phyloP scores from a whole-genome alignment of 2,329 filamentous ascomycete genomes.

The Knufia fluminis region DNA sequence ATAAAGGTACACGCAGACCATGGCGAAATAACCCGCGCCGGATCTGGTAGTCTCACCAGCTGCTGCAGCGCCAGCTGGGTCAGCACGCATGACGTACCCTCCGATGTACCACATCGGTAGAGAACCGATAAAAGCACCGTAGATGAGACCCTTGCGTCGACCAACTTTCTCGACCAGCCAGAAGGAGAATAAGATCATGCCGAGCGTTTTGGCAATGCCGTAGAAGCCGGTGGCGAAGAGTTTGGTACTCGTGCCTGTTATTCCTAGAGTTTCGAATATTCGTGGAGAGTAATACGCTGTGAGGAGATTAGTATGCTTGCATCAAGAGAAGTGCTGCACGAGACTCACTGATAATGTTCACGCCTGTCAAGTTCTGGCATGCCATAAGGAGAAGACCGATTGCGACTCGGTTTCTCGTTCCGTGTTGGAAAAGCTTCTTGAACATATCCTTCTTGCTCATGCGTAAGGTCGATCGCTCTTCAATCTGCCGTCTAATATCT shows the following conservation, averaged over 20 bases:
- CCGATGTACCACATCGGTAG: conserved; percentile 60
- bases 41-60: conserved; percentile 51
- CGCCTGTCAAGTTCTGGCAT: conserved; percentile 37
- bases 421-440: conserved; percentile 41
- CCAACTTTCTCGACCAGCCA: conserved; percentile 37
- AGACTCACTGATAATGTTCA: conserved; percentile 43
- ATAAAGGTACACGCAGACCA: conserved; percentile 66
- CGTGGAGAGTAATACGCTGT: conserved; percentile 55
- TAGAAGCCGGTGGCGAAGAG: conserved; percentile 68
- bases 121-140: conserved; percentile 57
- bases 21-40: conserved; percentile 52
- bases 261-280: conserved; percentile 58
- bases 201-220: conserved; percentile 40
- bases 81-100: conserved; percentile 60
- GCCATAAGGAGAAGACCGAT: conserved; percentile 46
- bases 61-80: conserved; percentile 45
- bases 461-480: neutral
- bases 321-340: neutral
- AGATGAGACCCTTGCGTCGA: conserved; percentile 49
- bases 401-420: conserved; percentile 45
- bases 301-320: neutral
- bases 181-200: conserved; percentile 4
- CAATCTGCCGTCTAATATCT: conserved; percentile 40
- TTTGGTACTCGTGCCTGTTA: conserved; percentile 47
- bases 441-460: conserved; percentile 5